Percentiles rank a stretch among this genome's conserved stretches.
These are phyloP conservation scores for Rusavskia elegans DNA, from an alignment of 495 filamentous ascomycete species.

Conservation along the genomic window DNA sequence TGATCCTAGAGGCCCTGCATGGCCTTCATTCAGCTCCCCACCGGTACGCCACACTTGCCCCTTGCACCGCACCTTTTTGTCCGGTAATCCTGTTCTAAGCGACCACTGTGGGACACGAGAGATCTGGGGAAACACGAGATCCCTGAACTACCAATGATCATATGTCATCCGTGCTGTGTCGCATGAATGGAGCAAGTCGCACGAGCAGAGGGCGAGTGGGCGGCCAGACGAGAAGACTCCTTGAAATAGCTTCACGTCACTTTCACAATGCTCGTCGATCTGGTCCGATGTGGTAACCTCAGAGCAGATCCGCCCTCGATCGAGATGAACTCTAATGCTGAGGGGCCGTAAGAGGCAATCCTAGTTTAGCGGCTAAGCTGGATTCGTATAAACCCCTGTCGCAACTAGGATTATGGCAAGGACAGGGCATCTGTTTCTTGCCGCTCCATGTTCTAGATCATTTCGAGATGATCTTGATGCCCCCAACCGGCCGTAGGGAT, in stretches of 20 bases:
- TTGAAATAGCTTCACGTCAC: neutral
- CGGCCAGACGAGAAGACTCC: neutral
- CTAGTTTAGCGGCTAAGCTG: neutral
- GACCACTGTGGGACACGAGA: neutral
- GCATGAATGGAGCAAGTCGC: neutral
- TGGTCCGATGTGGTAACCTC: neutral
- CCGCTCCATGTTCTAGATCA: neutral
- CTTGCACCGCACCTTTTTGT: neutral
- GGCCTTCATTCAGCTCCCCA: conserved; percentile 1
- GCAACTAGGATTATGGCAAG: neutral
- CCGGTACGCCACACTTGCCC: neutral
- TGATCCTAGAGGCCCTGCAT: neutral
- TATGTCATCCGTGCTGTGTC: neutral
- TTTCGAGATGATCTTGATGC: neutral
- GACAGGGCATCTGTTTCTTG: neutral
- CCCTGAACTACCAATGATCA: neutral
- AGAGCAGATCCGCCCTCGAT: neutral
- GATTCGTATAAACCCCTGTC: neutral
- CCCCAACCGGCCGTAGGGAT: neutral
- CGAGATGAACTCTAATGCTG: neutral
- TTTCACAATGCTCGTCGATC: neutral
- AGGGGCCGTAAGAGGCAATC: neutral
- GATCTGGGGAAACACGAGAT: neutral
- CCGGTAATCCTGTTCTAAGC: neutral
- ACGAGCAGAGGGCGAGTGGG: neutral